Evolutionary conservation across 2,329 filamentous ascomycete species (phyloP).

Genomic region (Trichoderma aggressivum): DNA sequence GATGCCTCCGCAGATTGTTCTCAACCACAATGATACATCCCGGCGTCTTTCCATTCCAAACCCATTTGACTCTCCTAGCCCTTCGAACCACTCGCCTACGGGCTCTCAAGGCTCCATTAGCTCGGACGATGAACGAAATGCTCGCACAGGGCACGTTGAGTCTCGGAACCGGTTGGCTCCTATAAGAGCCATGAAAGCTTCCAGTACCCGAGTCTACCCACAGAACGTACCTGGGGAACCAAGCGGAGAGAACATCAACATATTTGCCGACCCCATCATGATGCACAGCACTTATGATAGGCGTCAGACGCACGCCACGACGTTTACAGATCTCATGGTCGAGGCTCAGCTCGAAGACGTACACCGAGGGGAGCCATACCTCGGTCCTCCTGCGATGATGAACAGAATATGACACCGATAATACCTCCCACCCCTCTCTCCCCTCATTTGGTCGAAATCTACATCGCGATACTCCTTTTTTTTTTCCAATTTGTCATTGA

Average conservation of each 20-base stretch:
- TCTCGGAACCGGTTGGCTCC: slow-evolving; percentile 31
- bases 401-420: slow-evolving; percentile 27
- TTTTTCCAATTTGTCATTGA: not conserved
- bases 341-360: slow-evolving; percentile 43
- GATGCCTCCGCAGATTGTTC: slow-evolving; percentile 14
- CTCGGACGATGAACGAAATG: slow-evolving; percentile 27
- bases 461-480: not conserved
- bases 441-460: not conserved
- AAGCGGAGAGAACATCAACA: slow-evolving; percentile 49
- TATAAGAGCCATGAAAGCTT: slow-evolving; percentile 40
- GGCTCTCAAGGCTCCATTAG: slow-evolving; percentile 22
- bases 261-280: slow-evolving; percentile 49
- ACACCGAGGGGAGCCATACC: slow-evolving; percentile 39
- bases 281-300: slow-evolving; percentile 29
- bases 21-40: not conserved
- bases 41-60: slow-evolving; percentile 34
- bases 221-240: slow-evolving; percentile 40
- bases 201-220: slow-evolving; percentile 29
- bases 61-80: slow-evolving; percentile 35
- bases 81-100: slow-evolving; percentile 25
- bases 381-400: slow-evolving; percentile 37
- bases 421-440: not conserved
- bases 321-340: slow-evolving; percentile 54
- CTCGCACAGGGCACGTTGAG: slow-evolving; percentile 27
- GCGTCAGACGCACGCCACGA: slow-evolving; percentile 39